A percentile compares a stretch with the other conserved stretches of the same genome.
These are phyloP conservation scores for Actinidia polygama DNA, from an alignment of 179 eudicot species.

Conservation along the genomic window DNA sequence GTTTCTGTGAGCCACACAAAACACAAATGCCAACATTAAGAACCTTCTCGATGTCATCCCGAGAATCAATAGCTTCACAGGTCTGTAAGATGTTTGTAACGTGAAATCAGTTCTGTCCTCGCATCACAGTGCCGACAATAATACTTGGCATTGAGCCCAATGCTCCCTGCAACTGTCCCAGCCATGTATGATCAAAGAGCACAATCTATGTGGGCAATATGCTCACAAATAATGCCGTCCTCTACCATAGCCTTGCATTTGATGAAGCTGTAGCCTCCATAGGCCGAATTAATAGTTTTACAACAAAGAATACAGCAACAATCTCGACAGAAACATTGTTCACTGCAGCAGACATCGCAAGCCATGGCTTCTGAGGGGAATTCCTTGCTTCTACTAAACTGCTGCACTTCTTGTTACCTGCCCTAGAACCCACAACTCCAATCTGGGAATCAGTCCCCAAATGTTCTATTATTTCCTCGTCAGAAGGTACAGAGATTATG, in stretches of 20 bases:
- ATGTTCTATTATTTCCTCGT: conserved; percentile 43
- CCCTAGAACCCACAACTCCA: conserved; percentile 57
- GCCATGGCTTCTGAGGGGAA: conserved; percentile 40
- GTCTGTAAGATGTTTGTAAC: conserved; percentile 51
- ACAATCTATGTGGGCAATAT: conserved; percentile 75
- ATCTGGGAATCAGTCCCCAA: conserved; percentile 38
- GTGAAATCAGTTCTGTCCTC: conserved; percentile 71
- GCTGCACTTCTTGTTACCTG: conserved; percentile 71
- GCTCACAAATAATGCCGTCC: conserved; percentile 72
- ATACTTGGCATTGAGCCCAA: conserved; percentile 86
- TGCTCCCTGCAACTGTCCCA: conserved; percentile 87
- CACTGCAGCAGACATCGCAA: conserved; percentile 87
- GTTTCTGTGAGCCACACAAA: conserved; percentile 67
- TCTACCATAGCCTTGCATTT: conserved; percentile 59
- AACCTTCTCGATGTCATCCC: conserved; percentile 52
- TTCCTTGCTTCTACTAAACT: conserved; percentile 53
- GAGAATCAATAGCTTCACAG: conserved; percentile 59
- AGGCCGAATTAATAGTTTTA: conserved; percentile 42
- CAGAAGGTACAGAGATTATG: conserved; percentile 36
- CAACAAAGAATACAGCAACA: conserved; percentile 93
- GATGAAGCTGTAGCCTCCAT: conserved; percentile 70
- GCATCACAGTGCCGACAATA: conserved; percentile 89
- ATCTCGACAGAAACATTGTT: conserved; percentile 73
- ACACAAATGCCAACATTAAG: conserved; percentile 54
- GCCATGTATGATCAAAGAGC: conserved; percentile 90